Evolutionary conservation across 352 stramenopile genomes (phyloP).

Genomic region (Pythium grandisporangium): DNA sequence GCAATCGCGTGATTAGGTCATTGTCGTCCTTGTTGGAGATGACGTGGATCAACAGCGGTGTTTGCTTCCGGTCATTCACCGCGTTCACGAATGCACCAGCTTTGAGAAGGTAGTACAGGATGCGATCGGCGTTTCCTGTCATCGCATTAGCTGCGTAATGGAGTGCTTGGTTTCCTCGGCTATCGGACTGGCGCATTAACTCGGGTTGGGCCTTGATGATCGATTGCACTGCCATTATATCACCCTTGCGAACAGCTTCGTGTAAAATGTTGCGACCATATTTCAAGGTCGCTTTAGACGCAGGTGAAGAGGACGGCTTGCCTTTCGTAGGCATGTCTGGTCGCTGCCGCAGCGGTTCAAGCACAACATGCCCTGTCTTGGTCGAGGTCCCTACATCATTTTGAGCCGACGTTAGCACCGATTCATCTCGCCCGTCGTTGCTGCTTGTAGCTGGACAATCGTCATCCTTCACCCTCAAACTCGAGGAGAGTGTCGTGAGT

Average conservation of each 20-base stretch:
- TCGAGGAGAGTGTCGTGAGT: not conserved
- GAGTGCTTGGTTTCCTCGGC: slow-evolving; percentile 45
- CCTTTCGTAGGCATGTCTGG: slow-evolving; percentile 7
- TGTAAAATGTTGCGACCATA: slow-evolving; percentile 38
- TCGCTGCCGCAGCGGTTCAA: slow-evolving; percentile 9
- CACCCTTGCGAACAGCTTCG: slow-evolving; percentile 39
- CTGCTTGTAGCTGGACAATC: not conserved
- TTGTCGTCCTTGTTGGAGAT: slow-evolving; percentile 43
- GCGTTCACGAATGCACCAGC: slow-evolving; percentile 40
- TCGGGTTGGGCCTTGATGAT: slow-evolving; percentile 24
- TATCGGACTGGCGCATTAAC: slow-evolving; percentile 25
- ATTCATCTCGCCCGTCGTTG: not conserved
- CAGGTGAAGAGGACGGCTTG: not conserved
- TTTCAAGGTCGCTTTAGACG: slow-evolving; percentile 11
- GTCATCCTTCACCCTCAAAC: slow-evolving; percentile 1
- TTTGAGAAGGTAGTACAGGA: slow-evolving; percentile 36
- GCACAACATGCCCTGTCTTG: slow-evolving; percentile 6
- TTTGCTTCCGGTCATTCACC: slow-evolving; percentile 37
- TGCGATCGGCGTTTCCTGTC: slow-evolving; percentile 18
- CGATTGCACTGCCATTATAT: slow-evolving; percentile 21
- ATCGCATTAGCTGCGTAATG: slow-evolving; percentile 40
- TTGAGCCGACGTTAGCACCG: no score
- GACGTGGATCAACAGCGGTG: slow-evolving; percentile 38
- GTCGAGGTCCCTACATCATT: no score
- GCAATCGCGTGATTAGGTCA: slow-evolving; percentile 30